phyloP scores from a whole-genome alignment of 2,329 filamentous ascomycete genomes.

The Chaetothyriales sp. region DNA sequence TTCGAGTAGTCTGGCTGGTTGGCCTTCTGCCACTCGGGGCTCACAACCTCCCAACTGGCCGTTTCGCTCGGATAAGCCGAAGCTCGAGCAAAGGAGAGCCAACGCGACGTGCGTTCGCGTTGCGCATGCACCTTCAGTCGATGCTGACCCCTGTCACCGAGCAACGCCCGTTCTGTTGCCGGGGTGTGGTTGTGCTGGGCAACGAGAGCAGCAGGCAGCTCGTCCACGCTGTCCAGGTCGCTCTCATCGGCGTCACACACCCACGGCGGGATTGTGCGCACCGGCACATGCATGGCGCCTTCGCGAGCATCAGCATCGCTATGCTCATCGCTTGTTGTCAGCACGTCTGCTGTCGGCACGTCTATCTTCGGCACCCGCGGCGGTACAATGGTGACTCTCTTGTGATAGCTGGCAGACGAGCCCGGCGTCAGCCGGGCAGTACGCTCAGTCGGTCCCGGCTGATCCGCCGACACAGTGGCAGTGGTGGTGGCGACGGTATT shows the following conservation, averaged over 20 bases:
- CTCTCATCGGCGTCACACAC: constrained; percentile 30
- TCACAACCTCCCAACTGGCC: constrained; percentile 29
- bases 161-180: constrained; percentile 19
- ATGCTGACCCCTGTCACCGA: constrained; percentile 5
- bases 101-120: constrained; percentile 30
- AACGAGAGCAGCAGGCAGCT: constrained; percentile 24
- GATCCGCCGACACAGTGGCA: not conserved
- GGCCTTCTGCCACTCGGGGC: constrained; percentile 32
- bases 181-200: constrained; percentile 35
- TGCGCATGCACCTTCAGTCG: not conserved
- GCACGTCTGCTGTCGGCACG: not conserved
- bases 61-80: constrained; percentile 30
- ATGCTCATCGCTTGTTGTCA: not conserved
- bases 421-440: not conserved
- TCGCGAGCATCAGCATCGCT: not conserved
- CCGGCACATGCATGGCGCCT: not conserved
- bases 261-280: constrained; percentile 22
- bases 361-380: not conserved
- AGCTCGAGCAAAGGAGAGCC: constrained; percentile 31
- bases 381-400: not conserved
- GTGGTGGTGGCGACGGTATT: not conserved
- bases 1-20: constrained; percentile 33
- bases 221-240: constrained; percentile 24
- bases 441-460: constrained; percentile 1
- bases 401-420: not conserved